Evolutionary conservation across 129 eudicot species (phyloP).

Genomic region (Flaveria robusta): DNA sequence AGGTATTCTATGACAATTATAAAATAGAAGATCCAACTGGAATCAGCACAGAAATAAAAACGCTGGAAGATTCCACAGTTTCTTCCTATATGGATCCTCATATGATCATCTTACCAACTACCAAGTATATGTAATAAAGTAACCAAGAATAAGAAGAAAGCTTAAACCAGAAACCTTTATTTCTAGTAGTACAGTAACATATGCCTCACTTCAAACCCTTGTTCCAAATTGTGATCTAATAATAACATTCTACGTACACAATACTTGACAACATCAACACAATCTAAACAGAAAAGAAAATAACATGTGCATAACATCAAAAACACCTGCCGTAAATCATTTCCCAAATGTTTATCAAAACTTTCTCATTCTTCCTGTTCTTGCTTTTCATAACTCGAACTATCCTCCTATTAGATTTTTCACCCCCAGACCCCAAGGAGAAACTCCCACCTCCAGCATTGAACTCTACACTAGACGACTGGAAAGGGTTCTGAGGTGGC

Average conservation of each 20-base stretch:
- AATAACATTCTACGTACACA: constrained; percentile 37
- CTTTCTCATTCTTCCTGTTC: constrained; percentile 48
- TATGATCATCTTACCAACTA: too few relatives aligned
- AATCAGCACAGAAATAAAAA: neutral
- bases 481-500: constrained; percentile 60
- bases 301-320: neutral
- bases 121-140: too few relatives aligned
- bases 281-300: neutral
- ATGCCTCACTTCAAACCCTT: constrained; percentile 25
- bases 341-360: constrained; percentile 7
- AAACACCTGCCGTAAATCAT: neutral
- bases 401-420: constrained; percentile 62
- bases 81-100: neutral
- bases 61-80: neutral
- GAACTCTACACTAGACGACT: constrained; percentile 73
- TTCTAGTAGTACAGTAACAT: constrained; percentile 22
- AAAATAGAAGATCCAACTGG: neutral
- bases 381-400: constrained; percentile 47
- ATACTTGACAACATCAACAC: constrained; percentile 31
- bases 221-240: constrained; percentile 41
- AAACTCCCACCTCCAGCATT: constrained; percentile 81
- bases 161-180: neutral
- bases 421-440: constrained; percentile 81
- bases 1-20: neutral
- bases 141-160: neutral